These are phyloP conservation scores for Nakazawaea pomicola DNA, from an alignment of 805 yeast genomes.

Conservation along the genomic window DNA sequence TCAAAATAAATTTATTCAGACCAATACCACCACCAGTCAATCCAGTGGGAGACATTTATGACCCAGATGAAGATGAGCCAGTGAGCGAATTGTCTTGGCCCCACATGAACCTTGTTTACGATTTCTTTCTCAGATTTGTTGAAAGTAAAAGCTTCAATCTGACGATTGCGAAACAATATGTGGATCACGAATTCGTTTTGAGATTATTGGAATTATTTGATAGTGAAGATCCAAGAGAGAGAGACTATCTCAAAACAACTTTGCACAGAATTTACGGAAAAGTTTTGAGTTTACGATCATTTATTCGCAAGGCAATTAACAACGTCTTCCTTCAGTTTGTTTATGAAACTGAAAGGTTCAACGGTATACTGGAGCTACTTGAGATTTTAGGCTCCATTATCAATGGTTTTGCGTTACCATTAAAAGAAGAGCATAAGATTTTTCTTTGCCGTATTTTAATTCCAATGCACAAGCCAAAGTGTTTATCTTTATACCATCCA, in stretches of 20 bases:
- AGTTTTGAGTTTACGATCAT: constrained; percentile 82
- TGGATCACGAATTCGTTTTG: constrained; percentile 86
- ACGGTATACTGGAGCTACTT: constrained; percentile 90
- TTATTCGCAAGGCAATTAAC: constrained; percentile 85
- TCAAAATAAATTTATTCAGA: constrained; percentile 80
- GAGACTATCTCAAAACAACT: constrained; percentile 93
- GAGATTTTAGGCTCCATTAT: constrained; percentile 95
- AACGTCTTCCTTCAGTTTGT: constrained; percentile 90
- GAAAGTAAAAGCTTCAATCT: constrained; percentile 95
- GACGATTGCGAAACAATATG: constrained; percentile 86
- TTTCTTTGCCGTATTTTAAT: constrained; percentile 81
- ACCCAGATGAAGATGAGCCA: constrained; percentile 99
- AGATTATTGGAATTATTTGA: constrained; percentile 85
- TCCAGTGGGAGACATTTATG: constrained; percentile 93
- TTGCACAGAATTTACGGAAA: constrained; percentile 95
- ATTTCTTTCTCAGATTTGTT: constrained; percentile 85
- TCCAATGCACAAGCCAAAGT: constrained; percentile 89
- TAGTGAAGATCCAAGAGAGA: constrained; percentile 93
- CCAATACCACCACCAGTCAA: constrained; percentile 98
- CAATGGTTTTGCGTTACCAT: constrained; percentile 95
- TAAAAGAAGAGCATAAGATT: constrained; percentile 94
- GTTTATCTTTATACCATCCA: constrained; percentile 88
- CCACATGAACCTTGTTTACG: constrained; percentile 96
- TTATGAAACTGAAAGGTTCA: constrained; percentile 93
- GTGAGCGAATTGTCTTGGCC: constrained; percentile 97